These are phyloP conservation scores for Daldinia sp. DNA, from an alignment of 2,329 filamentous ascomycete genomes.

Conservation along the genomic window DNA sequence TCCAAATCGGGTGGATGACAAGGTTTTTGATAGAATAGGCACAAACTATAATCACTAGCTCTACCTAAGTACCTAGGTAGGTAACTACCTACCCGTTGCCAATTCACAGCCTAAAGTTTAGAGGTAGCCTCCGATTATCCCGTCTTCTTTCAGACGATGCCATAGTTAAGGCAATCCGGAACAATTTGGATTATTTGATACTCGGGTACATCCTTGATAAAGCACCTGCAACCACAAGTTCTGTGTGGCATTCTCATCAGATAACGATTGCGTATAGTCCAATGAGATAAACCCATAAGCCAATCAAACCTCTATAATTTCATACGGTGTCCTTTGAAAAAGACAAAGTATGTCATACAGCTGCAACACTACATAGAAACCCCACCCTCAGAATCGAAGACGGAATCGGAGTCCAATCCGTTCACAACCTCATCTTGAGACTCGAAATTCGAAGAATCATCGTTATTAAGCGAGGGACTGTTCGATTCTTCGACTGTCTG, in stretches of 20 bases:
- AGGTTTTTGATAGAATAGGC: not conserved
- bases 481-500: conserved; percentile 16
- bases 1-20: not conserved
- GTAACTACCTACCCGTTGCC: too few species aligned
- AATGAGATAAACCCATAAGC: not conserved
- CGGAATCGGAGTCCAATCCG: conserved; percentile 49
- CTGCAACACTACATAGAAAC: conserved; percentile 7
- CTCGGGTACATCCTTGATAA: not conserved
- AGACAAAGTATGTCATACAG: not conserved
- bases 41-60: not conserved
- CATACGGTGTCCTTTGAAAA: not conserved
- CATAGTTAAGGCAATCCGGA: not conserved
- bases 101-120: not conserved
- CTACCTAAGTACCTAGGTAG: too few species aligned
- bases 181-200: not conserved
- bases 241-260: not conserved
- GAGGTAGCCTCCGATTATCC: not conserved
- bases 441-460: not conserved
- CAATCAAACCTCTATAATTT: not conserved
- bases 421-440: conserved; percentile 37
- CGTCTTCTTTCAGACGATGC: not conserved
- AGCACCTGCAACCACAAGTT: not conserved
- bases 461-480: conserved; percentile 8
- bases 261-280: not conserved
- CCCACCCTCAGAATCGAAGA: conserved; percentile 19